Percentiles rank a stretch among this genome's conserved stretches.
Conservation (phyloP, 2,329 filamentous ascomycete species). For the Claviceps humidiphila region DNA sequence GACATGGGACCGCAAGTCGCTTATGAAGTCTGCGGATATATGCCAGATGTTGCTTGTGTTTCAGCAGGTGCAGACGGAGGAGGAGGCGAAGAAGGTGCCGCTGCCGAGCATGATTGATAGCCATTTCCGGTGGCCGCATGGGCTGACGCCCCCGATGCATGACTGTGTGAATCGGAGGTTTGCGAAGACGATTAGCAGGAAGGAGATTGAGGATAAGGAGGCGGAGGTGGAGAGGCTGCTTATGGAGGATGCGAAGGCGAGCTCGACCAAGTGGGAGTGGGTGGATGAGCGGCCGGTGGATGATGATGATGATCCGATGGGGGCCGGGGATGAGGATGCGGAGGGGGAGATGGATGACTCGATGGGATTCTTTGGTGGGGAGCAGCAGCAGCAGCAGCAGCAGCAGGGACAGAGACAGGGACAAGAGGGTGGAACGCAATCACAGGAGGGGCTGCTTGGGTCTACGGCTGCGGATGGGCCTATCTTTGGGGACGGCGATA, state of each 20-base stretch:
- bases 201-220: constrained; percentile 77
- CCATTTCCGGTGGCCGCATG: constrained; percentile 67
- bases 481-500: constrained; percentile 23
- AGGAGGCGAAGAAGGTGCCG: constrained; percentile 51
- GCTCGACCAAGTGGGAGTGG: constrained; percentile 50
- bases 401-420: constrained; percentile 18
- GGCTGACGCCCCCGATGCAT: constrained; percentile 77
- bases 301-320: constrained; percentile 11
- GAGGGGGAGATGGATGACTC: constrained; percentile 34
- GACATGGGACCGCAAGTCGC: constrained; percentile 77
- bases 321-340: constrained; percentile 35
- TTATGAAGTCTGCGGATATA: constrained; percentile 81
- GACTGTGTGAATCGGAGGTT: constrained; percentile 73
- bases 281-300: constrained; percentile 41
- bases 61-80: constrained; percentile 50
- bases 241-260: constrained; percentile 50
- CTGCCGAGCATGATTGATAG: constrained; percentile 59
- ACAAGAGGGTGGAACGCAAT: constrained; percentile 17
- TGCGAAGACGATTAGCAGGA: constrained; percentile 67
- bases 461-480: constrained; percentile 14
- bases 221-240: constrained; percentile 64
- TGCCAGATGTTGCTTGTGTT: constrained; percentile 81
- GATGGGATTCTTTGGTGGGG: constrained; percentile 23
- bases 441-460: no score
- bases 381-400: neutral